phyloP scores from a whole-genome alignment of 2,329 filamentous ascomycete genomes.

The Exophiala mesophila region DNA sequence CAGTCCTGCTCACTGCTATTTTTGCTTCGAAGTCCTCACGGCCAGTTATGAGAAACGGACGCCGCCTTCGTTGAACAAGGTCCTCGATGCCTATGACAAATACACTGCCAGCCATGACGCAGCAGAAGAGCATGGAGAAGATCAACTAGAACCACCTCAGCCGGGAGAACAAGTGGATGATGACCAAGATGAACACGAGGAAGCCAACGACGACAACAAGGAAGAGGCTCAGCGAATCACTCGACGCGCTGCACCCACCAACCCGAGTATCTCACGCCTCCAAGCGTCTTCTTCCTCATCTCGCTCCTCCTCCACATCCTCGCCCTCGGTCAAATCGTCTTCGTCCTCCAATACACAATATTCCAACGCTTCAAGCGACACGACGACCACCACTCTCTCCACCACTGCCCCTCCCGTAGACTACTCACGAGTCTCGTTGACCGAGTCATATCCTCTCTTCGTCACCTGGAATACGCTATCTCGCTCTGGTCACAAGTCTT shows the following conservation, averaged over 20 bases:
- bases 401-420: slow-evolving; percentile 43
- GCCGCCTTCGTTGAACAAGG: slow-evolving; percentile 60
- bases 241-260: slow-evolving; percentile 21
- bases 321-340: slow-evolving; percentile 38
- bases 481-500: slow-evolving; percentile 55
- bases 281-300: slow-evolving; percentile 26
- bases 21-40: slow-evolving; percentile 83
- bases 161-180: slow-evolving; percentile 29
- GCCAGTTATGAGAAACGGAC: slow-evolving; percentile 68
- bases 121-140: neutral
- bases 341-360: slow-evolving; percentile 41
- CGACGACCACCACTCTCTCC: slow-evolving; percentile 43
- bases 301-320: slow-evolving; percentile 34
- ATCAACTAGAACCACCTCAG: slow-evolving; percentile 8
- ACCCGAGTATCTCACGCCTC: slow-evolving; percentile 28
- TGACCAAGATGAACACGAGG: slow-evolving; percentile 33
- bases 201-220: slow-evolving; percentile 23
- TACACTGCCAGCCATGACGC: slow-evolving; percentile 30
- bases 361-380: slow-evolving; percentile 39
- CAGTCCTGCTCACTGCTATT: slow-evolving; percentile 76
- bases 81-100: slow-evolving; percentile 64
- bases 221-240: slow-evolving; percentile 16
- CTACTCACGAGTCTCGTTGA: slow-evolving; percentile 30
- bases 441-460: slow-evolving; percentile 68
- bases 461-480: slow-evolving; percentile 87